Evolutionary conservation across 1,284 basidiomycete genomes (phyloP), one percentile per base, ranked within the genome.

Genomic region (Ceratobasidium sp.): DNA sequence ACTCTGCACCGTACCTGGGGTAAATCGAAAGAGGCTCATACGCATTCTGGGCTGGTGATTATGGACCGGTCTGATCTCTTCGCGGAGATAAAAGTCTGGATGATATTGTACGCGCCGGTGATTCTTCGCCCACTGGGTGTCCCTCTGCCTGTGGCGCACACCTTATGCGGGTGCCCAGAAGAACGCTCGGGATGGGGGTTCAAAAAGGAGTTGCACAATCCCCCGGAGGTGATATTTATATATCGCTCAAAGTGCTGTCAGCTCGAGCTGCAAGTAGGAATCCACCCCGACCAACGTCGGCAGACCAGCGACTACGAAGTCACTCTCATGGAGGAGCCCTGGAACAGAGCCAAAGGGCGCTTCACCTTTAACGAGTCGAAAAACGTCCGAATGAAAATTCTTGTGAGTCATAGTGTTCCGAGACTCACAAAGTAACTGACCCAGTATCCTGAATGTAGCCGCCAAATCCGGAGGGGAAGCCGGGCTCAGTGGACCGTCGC

Each of bases 301-400:
- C 21, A 6, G 11, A 21, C 52, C 19, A 21, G 27, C 1, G 23
- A 25, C 7, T 5, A 14, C 46, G 59, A 41, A 14, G 13, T 3
- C 1, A 13, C 14, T 1, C 52, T 62, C 19, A 27, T 21, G 2
- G 59, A 62, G 47, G 59, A 62, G 33, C 27, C 27, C n/a, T 62
- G 59, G 59, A 14, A 50, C 7, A 5, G 21, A 11, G 21, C 25
- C 11, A 62, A 6, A 2, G 9, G 30, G 16, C 16, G 8, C 2
- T 62, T 62, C 21, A 5, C 36, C 1, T 60, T 62, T 27, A 19
- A 41, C 1, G 47, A 62, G 16, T 36, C 29, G 21, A 14, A 8
- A 11, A 52, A 33, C 44, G 59, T 62, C 9, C 47, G 59, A 14
- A 62, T 62, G 46, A 21, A 23, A 14, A 52, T 19, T 1, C 25